Conservation (phyloP, 163 green algal genomes). For the Scenedesmus sp. region DNA sequence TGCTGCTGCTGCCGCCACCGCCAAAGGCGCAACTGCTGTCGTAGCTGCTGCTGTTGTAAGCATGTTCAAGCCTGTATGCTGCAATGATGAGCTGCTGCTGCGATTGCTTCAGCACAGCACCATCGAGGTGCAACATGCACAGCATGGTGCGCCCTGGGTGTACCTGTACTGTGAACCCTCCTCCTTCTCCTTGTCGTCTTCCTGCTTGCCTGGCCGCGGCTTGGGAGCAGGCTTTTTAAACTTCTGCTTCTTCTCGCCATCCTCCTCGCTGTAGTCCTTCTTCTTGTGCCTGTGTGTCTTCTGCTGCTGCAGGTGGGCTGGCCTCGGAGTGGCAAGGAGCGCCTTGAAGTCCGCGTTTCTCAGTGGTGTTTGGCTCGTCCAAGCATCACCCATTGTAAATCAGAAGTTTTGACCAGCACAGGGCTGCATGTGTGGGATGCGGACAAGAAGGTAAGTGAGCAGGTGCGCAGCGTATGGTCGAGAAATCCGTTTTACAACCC, state of each 20-base stretch:
- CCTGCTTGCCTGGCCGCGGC: constrained; percentile 49
- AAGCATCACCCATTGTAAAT: constrained; percentile 33
- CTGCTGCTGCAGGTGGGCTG: constrained; percentile 23
- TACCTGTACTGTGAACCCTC: constrained; percentile 20
- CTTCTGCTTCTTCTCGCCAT: constrained; percentile 51
- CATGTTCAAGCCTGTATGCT: neutral
- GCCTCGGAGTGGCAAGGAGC: constrained; percentile 79
- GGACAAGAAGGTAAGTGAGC: neutral
- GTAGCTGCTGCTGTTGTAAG: neutral
- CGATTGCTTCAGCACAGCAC: constrained; percentile 5
- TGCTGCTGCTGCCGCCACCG: neutral
- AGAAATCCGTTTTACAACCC: no score
- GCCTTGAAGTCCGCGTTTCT: constrained; percentile 85
- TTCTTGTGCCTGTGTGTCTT: neutral
- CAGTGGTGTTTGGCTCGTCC: constrained; percentile 57
- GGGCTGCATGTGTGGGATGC: neutral
- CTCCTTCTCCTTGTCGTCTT: constrained; percentile 21
- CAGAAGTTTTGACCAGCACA: neutral
- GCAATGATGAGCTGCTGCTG: neutral
- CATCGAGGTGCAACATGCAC: neutral
- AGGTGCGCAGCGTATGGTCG: neutral
- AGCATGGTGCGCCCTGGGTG: neutral
- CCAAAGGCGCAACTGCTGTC: neutral
- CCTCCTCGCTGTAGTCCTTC: neutral
- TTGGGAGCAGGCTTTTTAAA: constrained; percentile 64